Evolutionary conservation across 495 filamentous ascomycete genomes (phyloP), one percentile per base, ranked within the genome.

Genomic region (Daldinia caldariorum): DNA sequence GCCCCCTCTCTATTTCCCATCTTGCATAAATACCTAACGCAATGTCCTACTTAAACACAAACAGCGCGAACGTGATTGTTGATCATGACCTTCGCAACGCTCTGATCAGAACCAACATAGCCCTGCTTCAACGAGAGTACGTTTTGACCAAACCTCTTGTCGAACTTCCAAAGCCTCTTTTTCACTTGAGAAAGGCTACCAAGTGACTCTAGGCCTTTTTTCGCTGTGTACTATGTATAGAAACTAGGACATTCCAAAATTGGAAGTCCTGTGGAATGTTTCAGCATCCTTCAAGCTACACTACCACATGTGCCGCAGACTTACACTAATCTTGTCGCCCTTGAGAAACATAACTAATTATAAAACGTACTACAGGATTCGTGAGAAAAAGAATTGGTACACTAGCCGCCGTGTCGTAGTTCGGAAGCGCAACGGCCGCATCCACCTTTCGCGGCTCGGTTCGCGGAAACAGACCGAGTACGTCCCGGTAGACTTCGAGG

Each of bases 51-150:
- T 37, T 51, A 50, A 58, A 63, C 31, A 37, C 56, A 56, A 58
- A 14, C 29, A 58, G 54, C 32, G 39, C 43, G n/a, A 66, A 62
- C 58, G 20, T 55, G 58, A 47, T 55, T 26, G 60, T 49, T 53
- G 70, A 73, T 37, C 70, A 73, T 26, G 70, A 73, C 14, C 66
- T 73, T 26, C 70, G 70, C 47, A 73, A 58, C 38, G 66, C 66
- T 14, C 18, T 73, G 29, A 73, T 73, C 57, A 65, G 70, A 63
- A 32, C 70, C n/a, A 73, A 73, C 18, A 41, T 73, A 41, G 65
- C 66, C 20, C 57, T 73, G 32, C 70, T 73, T 47, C 70, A 73
- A 45, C 61, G 70, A 73, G 70, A 73, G 70, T 73, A 69, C 12
- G 70, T 47, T 47, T 1, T 69, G 6, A 45, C 3, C 26, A 38